phyloP scores from a whole-genome alignment of 2,329 filamentous ascomycete genomes.

The Rhynchosporium agropyri region DNA sequence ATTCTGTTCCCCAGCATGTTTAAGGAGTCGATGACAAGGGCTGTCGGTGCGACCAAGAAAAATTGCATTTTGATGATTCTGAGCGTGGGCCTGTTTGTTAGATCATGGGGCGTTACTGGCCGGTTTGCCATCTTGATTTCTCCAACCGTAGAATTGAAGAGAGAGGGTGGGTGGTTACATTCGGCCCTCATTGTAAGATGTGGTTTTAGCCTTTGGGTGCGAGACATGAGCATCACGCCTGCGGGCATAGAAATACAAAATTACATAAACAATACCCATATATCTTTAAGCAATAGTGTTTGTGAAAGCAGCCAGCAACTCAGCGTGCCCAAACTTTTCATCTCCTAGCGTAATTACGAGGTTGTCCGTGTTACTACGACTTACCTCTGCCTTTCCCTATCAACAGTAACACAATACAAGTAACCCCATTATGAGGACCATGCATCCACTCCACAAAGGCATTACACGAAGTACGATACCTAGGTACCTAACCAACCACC shows the following conservation, averaged over 20 bases:
- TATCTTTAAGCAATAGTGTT: too few relatives aligned
- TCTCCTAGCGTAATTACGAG: too few relatives aligned
- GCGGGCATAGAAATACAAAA: conserved; percentile 11
- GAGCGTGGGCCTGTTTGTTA: conserved; percentile 22
- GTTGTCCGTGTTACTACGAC: too few relatives aligned
- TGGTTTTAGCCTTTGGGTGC: background rate
- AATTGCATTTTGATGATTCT: conserved; percentile 21
- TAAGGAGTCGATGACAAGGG: conserved; percentile 29
- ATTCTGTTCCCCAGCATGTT: conserved; percentile 11
- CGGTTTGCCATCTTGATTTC: background rate
- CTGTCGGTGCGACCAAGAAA: conserved; percentile 11
- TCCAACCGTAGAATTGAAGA: conserved; percentile 6
- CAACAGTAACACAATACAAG: too few relatives aligned
- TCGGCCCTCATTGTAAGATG: conserved; percentile 14
- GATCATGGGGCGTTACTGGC: conserved; percentile 16
- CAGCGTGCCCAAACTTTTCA: too few relatives aligned
- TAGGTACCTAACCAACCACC: too few relatives aligned
- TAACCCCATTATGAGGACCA: too few relatives aligned
- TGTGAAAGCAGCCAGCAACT: too few relatives aligned
- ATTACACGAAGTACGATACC: too few relatives aligned
- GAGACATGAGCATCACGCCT: conserved; percentile 14
- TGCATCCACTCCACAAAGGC: too few relatives aligned
- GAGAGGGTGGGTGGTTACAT: conserved; percentile 8
- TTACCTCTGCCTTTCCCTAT: too few relatives aligned
- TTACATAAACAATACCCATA: background rate